Evolutionary conservation across 495 filamentous ascomycete genomes (phyloP).

Genomic region (Bryoglossum gracile): DNA sequence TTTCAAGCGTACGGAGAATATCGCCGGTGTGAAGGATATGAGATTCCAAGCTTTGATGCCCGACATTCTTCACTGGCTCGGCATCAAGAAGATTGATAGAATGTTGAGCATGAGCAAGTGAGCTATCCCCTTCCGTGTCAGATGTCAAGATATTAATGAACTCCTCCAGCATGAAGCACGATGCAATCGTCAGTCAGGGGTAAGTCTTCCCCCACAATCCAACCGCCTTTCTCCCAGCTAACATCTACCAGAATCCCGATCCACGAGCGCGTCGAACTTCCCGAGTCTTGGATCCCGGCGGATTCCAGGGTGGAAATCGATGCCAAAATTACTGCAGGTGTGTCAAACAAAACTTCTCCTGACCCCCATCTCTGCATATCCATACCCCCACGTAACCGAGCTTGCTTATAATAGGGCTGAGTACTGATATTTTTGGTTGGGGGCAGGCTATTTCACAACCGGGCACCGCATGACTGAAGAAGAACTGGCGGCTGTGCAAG

Average conservation of each 20-base stretch:
- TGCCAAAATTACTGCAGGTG: conserved; percentile 97
- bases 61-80: conserved; percentile 96
- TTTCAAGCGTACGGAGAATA: conserved; percentile 93
- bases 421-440: conserved; percentile 18
- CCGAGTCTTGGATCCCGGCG: conserved; percentile 87
- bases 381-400: conserved; percentile 1
- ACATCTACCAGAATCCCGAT: conserved; percentile 63
- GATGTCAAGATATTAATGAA: conserved; percentile 2
- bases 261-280: conserved; percentile 85
- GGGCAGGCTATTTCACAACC: conserved; percentile 68
- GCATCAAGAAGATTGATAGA: conserved; percentile 95
- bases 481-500: conserved; percentile 76
- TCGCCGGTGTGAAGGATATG: conserved; percentile 97
- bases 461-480: conserved; percentile 84
- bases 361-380: conserved; percentile 11
- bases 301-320: conserved; percentile 97
- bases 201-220: conserved; percentile 29
- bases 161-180: conserved; percentile 81
- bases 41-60: conserved; percentile 99
- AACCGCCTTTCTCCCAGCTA: neutral
- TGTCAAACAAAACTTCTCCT: conserved; percentile 31
- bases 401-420: conserved; percentile 27
- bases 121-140: conserved; percentile 28
- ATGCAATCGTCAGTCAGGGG: conserved; percentile 94
- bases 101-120: conserved; percentile 99